phyloP scores from a whole-genome alignment of 768 basidiomycete species.

The Boletus subcaerulescens region DNA sequence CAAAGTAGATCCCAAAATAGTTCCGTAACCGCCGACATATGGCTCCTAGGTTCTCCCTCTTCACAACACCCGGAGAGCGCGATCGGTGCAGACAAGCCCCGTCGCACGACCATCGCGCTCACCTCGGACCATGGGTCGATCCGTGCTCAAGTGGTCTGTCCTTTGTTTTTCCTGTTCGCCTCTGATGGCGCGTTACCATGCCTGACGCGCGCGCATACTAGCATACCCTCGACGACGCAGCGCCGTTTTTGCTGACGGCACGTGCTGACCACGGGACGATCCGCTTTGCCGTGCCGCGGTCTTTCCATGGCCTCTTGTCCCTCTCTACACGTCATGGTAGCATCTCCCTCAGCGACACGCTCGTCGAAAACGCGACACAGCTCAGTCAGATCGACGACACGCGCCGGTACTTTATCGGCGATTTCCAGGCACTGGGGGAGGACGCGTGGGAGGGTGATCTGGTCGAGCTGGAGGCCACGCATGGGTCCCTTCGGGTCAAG shows the following conservation, averaged over 20 bases:
- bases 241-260: slow-evolving; percentile 18
- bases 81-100: background rate
- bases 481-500: slow-evolving; percentile 20
- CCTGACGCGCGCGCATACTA: slow-evolving; percentile 1
- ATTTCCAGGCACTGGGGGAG: slow-evolving; percentile 17
- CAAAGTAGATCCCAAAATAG: slow-evolving; percentile 33
- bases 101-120: slow-evolving; percentile 24
- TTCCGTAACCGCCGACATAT: slow-evolving; percentile 39
- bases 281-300: slow-evolving; percentile 15
- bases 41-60: slow-evolving; percentile 22
- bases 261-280: slow-evolving; percentile 13
- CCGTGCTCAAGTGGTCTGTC: background rate
- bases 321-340: slow-evolving; percentile 19
- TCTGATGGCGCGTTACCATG: background rate
- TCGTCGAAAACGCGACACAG: slow-evolving; percentile 17
- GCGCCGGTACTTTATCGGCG: slow-evolving; percentile 26
- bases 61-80: background rate
- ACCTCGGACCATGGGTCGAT: slow-evolving; percentile 16
- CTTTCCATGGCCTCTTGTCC: slow-evolving; percentile 19
- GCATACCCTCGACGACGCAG: slow-evolving; percentile 10
- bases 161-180: too few species aligned
- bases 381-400: slow-evolving; percentile 19
- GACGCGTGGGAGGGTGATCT: slow-evolving; percentile 22
- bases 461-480: slow-evolving; percentile 11
- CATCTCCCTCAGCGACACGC: slow-evolving; percentile 8